Evolutionary conservation across 495 filamentous ascomycete genomes (phyloP).

Genomic region (Daldinia bambusicola): DNA sequence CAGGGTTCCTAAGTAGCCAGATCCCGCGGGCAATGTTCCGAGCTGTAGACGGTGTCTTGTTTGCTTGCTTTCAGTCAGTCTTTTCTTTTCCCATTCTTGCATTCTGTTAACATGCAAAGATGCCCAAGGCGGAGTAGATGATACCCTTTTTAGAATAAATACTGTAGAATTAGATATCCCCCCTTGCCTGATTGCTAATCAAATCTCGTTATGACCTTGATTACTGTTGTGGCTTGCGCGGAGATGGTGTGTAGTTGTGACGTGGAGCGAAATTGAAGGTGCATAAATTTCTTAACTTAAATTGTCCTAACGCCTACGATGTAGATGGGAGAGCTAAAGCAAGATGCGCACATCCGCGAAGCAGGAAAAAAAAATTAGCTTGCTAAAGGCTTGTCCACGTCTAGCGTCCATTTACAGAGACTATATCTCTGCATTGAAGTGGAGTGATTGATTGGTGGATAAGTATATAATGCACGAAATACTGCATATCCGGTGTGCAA

Average conservation of each 20-base stretch:
- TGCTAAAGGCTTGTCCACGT: constrained; percentile 28
- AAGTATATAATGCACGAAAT: constrained; percentile 48
- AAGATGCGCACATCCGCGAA: constrained; percentile 26
- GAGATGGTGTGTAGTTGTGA: constrained; percentile 45
- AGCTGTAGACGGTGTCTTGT: constrained; percentile 14
- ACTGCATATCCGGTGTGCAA: constrained; percentile 44
- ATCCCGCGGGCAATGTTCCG: constrained; percentile 23
- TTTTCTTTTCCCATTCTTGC: not conserved
- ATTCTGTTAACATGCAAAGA: constrained; percentile 41
- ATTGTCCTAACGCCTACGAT: constrained; percentile 8
- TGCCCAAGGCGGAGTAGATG: constrained; percentile 50
- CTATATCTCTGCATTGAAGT: constrained; percentile 44
- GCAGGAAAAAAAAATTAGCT: constrained; percentile 29
- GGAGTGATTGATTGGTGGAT: constrained; percentile 42
- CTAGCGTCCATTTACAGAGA: constrained; percentile 25
- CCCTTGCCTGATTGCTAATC: constrained; percentile 29
- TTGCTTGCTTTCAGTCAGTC: constrained; percentile 36
- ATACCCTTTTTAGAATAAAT: constrained; percentile 49
- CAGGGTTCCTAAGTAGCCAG: constrained; percentile 30
- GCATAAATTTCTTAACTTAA: constrained; percentile 18
- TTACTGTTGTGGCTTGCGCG: constrained; percentile 26
- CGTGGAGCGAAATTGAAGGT: constrained; percentile 36
- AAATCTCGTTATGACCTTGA: constrained; percentile 18
- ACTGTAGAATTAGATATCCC: constrained; percentile 41
- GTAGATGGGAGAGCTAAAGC: constrained; percentile 2